These are phyloP conservation scores for Cronartium quercuum DNA, from an alignment of 1,284 basidiomycete genomes.

Conservation along the genomic window DNA sequence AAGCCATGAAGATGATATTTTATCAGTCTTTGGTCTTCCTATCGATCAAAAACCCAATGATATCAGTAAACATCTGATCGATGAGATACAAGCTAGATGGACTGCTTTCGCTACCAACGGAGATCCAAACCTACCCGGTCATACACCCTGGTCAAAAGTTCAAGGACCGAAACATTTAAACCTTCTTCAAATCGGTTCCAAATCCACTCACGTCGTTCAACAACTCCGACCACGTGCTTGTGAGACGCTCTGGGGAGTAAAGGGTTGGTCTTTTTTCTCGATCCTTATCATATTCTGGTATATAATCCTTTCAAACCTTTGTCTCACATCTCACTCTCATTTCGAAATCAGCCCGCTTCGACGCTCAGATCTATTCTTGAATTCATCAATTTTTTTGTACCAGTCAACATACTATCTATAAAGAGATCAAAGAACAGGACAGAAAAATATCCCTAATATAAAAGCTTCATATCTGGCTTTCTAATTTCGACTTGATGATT, in stretches of 20 bases:
- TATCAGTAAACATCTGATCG: constrained; percentile 56
- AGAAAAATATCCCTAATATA: too few relatives aligned
- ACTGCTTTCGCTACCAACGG: constrained; percentile 60
- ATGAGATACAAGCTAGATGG: constrained; percentile 64
- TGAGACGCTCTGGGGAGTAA: constrained; percentile 20
- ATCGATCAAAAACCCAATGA: constrained; percentile 53
- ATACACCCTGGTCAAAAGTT: constrained; percentile 11
- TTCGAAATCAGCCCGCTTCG: neutral
- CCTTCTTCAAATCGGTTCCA: neutral
- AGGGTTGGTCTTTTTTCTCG: constrained; percentile 5
- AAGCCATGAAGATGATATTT: constrained; percentile 35
- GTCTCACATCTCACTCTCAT: neutral
- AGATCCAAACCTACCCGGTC: constrained; percentile 55
- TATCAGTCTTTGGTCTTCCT: constrained; percentile 60
- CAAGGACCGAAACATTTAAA: neutral
- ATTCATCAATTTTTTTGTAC: neutral
- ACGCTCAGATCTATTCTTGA: neutral
- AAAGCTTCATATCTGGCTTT: too few relatives aligned
- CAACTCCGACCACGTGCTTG: constrained; percentile 30
- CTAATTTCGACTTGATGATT: too few relatives aligned
- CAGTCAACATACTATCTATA: neutral
- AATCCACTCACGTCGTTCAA: neutral
- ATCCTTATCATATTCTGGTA: neutral
- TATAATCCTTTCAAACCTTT: neutral
- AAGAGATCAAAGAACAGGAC: neutral